These are phyloP conservation scores for Cladosporium sp. DNA, from an alignment of 2,329 filamentous ascomycete species.

Conservation along the genomic window DNA sequence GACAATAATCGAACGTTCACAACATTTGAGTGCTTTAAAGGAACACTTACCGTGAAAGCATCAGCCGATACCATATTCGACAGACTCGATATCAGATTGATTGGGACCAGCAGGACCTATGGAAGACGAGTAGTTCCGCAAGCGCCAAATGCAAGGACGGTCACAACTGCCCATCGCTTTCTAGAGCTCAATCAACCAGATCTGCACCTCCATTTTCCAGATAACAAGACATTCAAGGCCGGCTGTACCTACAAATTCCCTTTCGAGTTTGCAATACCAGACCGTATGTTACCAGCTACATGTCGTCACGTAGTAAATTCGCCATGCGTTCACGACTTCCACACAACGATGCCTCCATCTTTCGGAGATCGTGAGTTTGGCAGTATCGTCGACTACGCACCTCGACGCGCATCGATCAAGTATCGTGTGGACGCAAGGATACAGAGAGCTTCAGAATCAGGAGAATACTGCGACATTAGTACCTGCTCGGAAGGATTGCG, in stretches of 20 bases:
- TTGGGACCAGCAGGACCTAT: not conserved
- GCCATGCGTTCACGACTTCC: not conserved
- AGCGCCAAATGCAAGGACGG: not conserved
- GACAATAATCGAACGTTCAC: not conserved
- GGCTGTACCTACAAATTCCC: not conserved
- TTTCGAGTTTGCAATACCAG: not conserved
- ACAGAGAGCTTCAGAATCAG: not conserved
- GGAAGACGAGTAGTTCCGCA: not conserved
- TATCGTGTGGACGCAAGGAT: not conserved
- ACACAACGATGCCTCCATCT: not conserved
- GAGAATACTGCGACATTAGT: not conserved
- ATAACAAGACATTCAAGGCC: not conserved
- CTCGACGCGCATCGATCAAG: not conserved
- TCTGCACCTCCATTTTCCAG: not conserved
- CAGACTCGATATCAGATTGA: not conserved
- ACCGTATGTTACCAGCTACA: not conserved
- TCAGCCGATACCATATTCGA: not conserved
- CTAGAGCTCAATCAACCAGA: not conserved
- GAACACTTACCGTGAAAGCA: not conserved
- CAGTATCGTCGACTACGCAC: not conserved
- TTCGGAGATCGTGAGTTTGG: not conserved
- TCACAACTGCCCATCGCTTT: conserved; percentile 2
- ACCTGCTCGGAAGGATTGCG: not conserved
- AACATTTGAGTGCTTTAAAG: not conserved
- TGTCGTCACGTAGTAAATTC: not conserved